Base-by-base conservation (phyloP, 2,329 filamentous ascomycete genomes). In the Aspergillus vadensis region DNA sequence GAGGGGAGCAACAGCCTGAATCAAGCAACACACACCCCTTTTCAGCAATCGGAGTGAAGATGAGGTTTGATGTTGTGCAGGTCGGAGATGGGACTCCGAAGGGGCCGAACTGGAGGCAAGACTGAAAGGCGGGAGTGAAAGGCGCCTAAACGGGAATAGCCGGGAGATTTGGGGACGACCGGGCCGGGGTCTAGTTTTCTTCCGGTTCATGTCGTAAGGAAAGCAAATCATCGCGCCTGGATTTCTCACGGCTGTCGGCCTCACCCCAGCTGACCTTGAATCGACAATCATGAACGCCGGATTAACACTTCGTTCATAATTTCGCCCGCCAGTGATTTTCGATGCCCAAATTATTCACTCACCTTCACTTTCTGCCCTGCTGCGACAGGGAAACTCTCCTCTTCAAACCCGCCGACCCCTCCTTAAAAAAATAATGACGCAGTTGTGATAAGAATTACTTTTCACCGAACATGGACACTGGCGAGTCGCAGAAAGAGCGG, bases 401-500 rank as follows among this genome's bases (percentile, higher is more conserved):
- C 62, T 61, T 52, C 47, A 59, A 59, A 47, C 48, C 61, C 60
- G 59, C 54, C 65, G 61, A 67, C 63, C 61, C 65, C 63, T 65
- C 61, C 60, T 57, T 50, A 57, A 67, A 76, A 76, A 81, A 44
- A 81, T 79, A 77, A 80, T 76, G 76, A 69, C 72, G 68, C 69
- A 71, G 72, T 70, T 73, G 78, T 70, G 74, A 81, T 75, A 82
- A 84, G 73, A 78, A 82, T 69, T 63, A 65, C 64, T 55, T 48
- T 36, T 12, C 61, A 61, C 65, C 60, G 77, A 85, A 82, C 78
- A 90, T 91, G 83, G 83, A 91, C 63, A 66, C 70, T 81, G 83
- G 82, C 75, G 91, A 95, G 80, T 88, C 88, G 71, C 85, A 90
- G 76, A 89, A 89, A 77, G 85, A 91, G 79, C 87, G 90, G 74